Conservation (phyloP, 768 basidiomycete species). For the Astraeus odoratus region DNA sequence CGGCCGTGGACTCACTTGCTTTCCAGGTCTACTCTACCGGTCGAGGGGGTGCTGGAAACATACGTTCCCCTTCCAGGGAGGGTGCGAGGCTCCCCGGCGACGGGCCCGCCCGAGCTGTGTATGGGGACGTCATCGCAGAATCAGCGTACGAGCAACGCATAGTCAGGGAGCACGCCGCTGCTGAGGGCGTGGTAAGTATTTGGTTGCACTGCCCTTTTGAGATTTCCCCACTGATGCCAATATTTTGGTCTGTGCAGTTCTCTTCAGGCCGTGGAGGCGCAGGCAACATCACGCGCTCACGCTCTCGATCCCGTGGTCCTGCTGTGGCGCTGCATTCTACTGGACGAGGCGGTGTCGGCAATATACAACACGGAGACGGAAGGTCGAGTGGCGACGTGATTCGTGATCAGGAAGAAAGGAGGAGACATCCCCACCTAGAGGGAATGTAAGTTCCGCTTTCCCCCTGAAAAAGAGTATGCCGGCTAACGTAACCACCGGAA, state of each 20-base stretch:
- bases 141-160: conserved; percentile 17
- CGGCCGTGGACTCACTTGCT: background rate
- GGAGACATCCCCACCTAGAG: conserved; percentile 23
- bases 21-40: conserved; percentile 46
- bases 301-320: conserved; percentile 43
- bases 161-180: conserved; percentile 23
- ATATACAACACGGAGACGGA: conserved; percentile 34
- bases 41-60: conserved; percentile 81
- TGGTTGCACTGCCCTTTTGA: background rate
- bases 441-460: conserved; percentile 35
- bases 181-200: conserved; percentile 30
- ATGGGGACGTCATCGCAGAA: conserved; percentile 20
- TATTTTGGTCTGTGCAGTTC: conserved; percentile 25
- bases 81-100: conserved; percentile 8
- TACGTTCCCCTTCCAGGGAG: conserved; percentile 70
- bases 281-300: conserved; percentile 52
- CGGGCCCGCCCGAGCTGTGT: conserved; percentile 19
- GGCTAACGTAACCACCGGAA: conserved; percentile 2
- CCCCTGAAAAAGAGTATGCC: background rate
- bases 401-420: conserved; percentile 31
- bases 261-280: conserved; percentile 60
- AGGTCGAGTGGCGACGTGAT: conserved; percentile 9
- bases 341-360: conserved; percentile 62
- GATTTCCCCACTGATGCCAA: background rate
- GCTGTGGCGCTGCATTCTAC: conserved; percentile 34